phyloP scores from a whole-genome alignment of 129 eudicot genomes.

The Escallonia rubra region DNA sequence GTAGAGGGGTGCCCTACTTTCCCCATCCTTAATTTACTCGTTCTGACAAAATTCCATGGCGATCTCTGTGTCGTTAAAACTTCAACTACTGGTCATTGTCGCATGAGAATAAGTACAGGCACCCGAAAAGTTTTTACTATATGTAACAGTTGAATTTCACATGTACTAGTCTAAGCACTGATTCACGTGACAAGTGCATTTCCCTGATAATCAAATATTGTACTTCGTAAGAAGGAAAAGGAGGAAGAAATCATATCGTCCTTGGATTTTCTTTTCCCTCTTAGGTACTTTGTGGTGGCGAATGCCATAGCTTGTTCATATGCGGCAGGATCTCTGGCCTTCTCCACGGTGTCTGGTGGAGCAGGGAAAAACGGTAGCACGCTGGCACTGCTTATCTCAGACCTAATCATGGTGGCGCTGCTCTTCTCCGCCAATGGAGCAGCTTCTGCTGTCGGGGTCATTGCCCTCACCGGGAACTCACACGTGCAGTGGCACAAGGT shows the following conservation, averaged over 20 bases:
- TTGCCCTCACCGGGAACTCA: not conserved
- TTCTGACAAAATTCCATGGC: no score
- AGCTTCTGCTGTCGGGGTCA: not conserved
- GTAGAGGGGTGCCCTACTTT: no score
- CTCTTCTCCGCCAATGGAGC: slow-evolving; percentile 5
- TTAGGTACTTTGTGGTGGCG: not conserved
- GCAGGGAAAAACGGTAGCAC: not conserved
- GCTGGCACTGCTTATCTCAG: not conserved
- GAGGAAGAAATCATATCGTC: not conserved
- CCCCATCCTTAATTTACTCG: no score
- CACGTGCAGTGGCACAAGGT: slow-evolving; percentile 1
- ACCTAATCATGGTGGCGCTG: not conserved
- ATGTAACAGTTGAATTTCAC: no score
- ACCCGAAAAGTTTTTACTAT: no score
- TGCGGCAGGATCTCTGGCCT: not conserved
- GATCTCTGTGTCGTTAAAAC: no score
- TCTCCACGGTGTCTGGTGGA: not conserved
- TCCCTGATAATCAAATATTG: no score
- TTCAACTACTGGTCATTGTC: no score
- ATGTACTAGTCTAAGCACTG: no score
- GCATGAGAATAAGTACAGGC: no score
- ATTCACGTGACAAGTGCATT: no score
- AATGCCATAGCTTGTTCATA: slow-evolving; percentile 1
- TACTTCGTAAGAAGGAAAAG: no score
- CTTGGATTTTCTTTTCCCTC: not conserved